Evolutionary conservation across 768 basidiomycete genomes (phyloP).

Genomic region (Tubosaeta sp.): DNA sequence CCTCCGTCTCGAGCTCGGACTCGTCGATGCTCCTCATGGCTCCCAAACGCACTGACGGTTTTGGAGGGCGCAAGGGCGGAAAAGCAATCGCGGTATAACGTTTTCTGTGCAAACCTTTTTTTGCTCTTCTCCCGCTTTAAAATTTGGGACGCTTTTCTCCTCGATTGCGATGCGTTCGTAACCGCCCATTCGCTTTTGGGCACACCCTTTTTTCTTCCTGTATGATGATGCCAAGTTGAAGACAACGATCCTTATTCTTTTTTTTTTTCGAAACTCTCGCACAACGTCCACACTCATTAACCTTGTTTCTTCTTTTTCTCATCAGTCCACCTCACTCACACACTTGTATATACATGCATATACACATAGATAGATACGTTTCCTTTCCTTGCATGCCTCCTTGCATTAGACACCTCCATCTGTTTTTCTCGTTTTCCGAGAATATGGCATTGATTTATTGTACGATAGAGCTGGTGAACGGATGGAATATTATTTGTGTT

Average conservation of each 20-base stretch:
- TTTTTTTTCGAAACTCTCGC: constrained; percentile 5
- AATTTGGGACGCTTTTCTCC: constrained; percentile 19
- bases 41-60: constrained; percentile 15
- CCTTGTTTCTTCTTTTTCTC: constrained; percentile 4
- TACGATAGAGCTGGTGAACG: constrained; percentile 29
- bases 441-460: constrained; percentile 36
- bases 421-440: constrained; percentile 16
- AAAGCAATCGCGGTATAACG: constrained; percentile 15
- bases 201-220: neutral
- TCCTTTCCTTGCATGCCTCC: constrained; percentile 20
- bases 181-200: constrained; percentile 3
- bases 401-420: constrained; percentile 27
- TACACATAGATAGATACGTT: constrained; percentile 34
- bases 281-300: constrained; percentile 26
- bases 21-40: constrained; percentile 32
- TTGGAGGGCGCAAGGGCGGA: constrained; percentile 14
- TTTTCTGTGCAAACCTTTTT: neutral
- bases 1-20: constrained; percentile 22
- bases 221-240: constrained; percentile 11
- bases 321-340: constrained; percentile 22
- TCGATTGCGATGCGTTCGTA: constrained; percentile 14
- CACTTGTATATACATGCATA: constrained; percentile 36
- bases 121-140: neutral
- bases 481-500: constrained; percentile 31
- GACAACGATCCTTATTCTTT: constrained; percentile 17